phyloP scores from a whole-genome alignment of 164 flowering plant genomes.

The Chloranthus sessilifolius region DNA sequence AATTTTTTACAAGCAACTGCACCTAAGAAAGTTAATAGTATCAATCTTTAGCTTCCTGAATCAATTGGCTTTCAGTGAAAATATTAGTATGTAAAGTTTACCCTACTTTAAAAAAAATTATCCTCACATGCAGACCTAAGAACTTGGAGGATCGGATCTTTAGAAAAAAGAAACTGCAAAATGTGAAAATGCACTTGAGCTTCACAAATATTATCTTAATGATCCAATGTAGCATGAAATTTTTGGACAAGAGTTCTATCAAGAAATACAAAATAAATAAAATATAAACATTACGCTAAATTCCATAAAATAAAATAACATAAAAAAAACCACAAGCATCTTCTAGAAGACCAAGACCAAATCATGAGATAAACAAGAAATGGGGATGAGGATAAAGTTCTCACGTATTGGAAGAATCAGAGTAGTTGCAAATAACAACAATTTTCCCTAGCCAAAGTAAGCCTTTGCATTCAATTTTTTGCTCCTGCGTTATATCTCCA shows the following conservation, averaged over 20 bases:
- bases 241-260: too few relatives aligned
- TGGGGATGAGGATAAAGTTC: conserved; percentile 19
- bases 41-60: too few relatives aligned
- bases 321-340: not conserved
- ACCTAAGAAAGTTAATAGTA: too few relatives aligned
- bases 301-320: not conserved
- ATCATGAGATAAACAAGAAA: not conserved
- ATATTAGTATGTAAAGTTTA: too few relatives aligned
- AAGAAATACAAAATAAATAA: too few relatives aligned
- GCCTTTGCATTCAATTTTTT: conserved; percentile 90
- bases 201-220: conserved; percentile 1
- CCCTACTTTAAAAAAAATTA: too few relatives aligned
- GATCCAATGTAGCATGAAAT: too few relatives aligned
- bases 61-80: too few relatives aligned
- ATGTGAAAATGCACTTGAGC: not conserved
- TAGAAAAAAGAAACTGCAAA: too few relatives aligned
- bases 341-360: not conserved
- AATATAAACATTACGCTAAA: too few relatives aligned
- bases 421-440: conserved; percentile 89
- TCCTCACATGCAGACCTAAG: too few relatives aligned
- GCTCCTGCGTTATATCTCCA: conserved; percentile 96
- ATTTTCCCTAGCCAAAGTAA: conserved; percentile 95
- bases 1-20: too few relatives aligned
- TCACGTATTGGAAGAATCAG: conserved; percentile 79
- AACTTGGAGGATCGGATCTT: not conserved